Conservation (phyloP, 2,329 filamentous ascomycete species). For the Colletotrichum kahawae region DNA sequence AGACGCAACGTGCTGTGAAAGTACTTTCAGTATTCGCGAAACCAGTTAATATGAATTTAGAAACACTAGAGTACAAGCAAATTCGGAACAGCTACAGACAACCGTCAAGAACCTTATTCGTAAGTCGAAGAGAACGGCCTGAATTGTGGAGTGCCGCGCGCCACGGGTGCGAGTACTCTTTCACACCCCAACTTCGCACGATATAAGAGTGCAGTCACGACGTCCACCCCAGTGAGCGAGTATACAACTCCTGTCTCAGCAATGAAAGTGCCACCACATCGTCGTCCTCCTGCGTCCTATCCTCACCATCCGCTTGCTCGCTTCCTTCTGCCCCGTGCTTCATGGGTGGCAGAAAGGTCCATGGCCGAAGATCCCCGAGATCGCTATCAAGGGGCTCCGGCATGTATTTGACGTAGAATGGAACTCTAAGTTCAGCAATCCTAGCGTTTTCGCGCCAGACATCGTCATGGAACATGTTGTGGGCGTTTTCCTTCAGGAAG, state of each 20-base stretch:
- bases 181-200: accelerated
- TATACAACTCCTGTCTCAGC: background rate
- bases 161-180: background rate
- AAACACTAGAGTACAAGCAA: background rate
- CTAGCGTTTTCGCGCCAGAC: background rate
- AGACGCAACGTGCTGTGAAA: background rate
- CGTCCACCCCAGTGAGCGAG: background rate
- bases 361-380: background rate
- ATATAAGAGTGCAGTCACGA: background rate
- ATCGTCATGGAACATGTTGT: background rate
- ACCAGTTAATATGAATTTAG: background rate
- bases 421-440: background rate
- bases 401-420: background rate
- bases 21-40: background rate
- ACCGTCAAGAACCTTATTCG: background rate
- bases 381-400: background rate
- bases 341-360: background rate
- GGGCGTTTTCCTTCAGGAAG: background rate
- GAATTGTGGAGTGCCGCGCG: background rate
- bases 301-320: background rate
- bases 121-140: background rate
- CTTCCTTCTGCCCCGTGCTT: background rate
- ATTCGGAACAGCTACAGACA: background rate
- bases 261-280: background rate
- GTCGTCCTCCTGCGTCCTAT: background rate